Evolutionary conservation across 2,329 filamentous ascomycete genomes (phyloP).

Genomic region (Alternaria arborescens): DNA sequence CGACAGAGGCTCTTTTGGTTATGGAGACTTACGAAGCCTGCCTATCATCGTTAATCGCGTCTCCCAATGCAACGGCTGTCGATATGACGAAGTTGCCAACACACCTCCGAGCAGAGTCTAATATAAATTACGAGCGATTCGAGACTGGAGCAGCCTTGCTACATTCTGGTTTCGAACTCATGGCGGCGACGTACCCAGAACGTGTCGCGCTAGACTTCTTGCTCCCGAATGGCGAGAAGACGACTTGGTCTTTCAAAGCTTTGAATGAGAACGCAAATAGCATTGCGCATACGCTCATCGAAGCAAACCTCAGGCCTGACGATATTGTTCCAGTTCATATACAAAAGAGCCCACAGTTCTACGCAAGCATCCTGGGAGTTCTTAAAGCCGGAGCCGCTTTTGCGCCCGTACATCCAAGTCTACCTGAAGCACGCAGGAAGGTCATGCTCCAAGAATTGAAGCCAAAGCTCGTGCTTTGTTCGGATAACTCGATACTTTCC

Average conservation of each 20-base stretch:
- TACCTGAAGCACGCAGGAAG: constrained; percentile 46
- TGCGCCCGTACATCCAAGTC: constrained; percentile 46
- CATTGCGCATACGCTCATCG: constrained; percentile 43
- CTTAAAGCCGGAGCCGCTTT: constrained; percentile 53
- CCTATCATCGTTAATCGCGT: constrained; percentile 35
- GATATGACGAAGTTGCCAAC: constrained; percentile 36
- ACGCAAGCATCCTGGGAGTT: constrained; percentile 50
- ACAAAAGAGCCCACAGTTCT: constrained; percentile 45
- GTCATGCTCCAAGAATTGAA: constrained; percentile 48
- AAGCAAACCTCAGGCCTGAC: constrained; percentile 32
- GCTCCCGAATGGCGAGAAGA: constrained; percentile 38
- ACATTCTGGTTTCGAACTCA: constrained; percentile 52
- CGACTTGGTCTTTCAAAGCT: constrained; percentile 45
- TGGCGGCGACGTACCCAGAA: constrained; percentile 40
- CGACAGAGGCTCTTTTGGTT: constrained; percentile 39
- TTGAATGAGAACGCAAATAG: constrained; percentile 45
- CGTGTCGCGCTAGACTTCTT: constrained; percentile 52
- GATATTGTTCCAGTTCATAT: constrained; percentile 50
- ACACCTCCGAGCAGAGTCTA: constrained; percentile 35
- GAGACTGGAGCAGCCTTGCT: constrained; percentile 31
- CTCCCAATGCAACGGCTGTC: constrained; percentile 29
- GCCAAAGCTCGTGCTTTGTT: constrained; percentile 41
- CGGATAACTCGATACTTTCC: neutral
- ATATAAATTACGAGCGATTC: constrained; percentile 26
- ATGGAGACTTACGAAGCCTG: constrained; percentile 40